phyloP scores from a whole-genome alignment of 768 basidiomycete genomes.

The Pholiota microspora region DNA sequence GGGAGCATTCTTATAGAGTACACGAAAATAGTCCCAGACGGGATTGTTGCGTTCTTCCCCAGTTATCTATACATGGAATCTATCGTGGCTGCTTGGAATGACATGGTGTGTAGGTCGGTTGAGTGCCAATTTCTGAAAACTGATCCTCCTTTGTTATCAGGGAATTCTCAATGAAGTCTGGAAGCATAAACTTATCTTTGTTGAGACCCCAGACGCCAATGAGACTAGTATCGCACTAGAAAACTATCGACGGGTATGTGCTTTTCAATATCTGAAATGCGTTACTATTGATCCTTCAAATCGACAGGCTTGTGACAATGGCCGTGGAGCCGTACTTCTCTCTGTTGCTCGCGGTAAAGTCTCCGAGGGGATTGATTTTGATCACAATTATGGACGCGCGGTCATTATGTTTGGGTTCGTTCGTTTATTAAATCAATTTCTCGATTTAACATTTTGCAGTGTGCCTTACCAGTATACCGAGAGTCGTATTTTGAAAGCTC shows the following conservation, averaged over 20 bases:
- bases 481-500: slow-evolving; percentile 94
- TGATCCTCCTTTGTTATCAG: slow-evolving; percentile 36
- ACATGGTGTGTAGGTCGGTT: slow-evolving; percentile 72
- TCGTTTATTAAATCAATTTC: background rate
- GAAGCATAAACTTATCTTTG: slow-evolving; percentile 99
- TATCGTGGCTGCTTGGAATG: slow-evolving; percentile 99
- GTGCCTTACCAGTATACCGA: slow-evolving; percentile 99
- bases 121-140: background rate
- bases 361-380: slow-evolving; percentile 99
- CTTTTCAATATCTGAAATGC: background rate
- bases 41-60: slow-evolving; percentile 98
- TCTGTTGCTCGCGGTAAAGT: slow-evolving; percentile 99
- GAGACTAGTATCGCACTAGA: slow-evolving; percentile 98
- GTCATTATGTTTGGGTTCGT: slow-evolving; percentile 98
- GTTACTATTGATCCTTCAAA: slow-evolving; percentile 10
- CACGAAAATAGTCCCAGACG: slow-evolving; percentile 96
- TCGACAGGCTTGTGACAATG: slow-evolving; percentile 92
- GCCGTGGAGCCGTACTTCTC: slow-evolving; percentile 91
- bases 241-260: slow-evolving; percentile 86
- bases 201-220: slow-evolving; percentile 98
- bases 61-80: slow-evolving; percentile 99
- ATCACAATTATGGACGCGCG: slow-evolving; percentile 98
- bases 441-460: slow-evolving; percentile 33
- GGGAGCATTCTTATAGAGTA: slow-evolving; percentile 98
- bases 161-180: slow-evolving; percentile 98